Conservation (phyloP, 2,329 filamentous ascomycete genomes). For the Mycosphaerella sp. region DNA sequence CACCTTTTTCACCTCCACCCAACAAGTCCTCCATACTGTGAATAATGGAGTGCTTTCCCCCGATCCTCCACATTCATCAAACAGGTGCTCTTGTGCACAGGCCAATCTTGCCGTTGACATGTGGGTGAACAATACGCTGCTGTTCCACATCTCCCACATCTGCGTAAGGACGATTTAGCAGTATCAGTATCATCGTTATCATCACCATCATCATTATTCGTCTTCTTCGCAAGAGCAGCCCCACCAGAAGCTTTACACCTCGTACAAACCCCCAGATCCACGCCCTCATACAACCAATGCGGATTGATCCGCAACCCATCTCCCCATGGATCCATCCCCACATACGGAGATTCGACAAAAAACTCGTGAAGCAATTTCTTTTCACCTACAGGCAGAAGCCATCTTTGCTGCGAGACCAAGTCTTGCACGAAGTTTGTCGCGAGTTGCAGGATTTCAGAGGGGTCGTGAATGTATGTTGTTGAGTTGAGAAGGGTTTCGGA, state of each 20-base stretch:
- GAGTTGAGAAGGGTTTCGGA: constrained; percentile 24
- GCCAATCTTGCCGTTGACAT: constrained; percentile 22
- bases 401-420: constrained; percentile 13
- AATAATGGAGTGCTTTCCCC: constrained; percentile 20
- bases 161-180: constrained; percentile 3
- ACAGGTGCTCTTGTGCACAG: constrained; percentile 23
- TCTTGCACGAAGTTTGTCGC: constrained; percentile 9
- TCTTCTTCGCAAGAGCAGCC: no score
- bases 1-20: constrained; percentile 3
- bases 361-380: constrained; percentile 18
- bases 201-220: neutral
- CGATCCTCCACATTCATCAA: constrained; percentile 20
- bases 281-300: constrained; percentile 20
- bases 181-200: neutral
- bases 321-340: constrained; percentile 18
- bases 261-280: constrained; percentile 16
- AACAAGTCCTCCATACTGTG: constrained; percentile 15
- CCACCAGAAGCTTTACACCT: constrained; percentile 5
- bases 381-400: constrained; percentile 9
- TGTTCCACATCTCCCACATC: constrained; percentile 23
- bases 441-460: constrained; percentile 10
- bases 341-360: constrained; percentile 18
- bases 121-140: constrained; percentile 21
- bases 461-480: no score
- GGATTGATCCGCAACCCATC: constrained; percentile 22